Evolutionary conservation across 441 rosid genomes (phyloP), one percentile per base, ranked within the genome.

Genomic region (Jatropha podagrica): DNA sequence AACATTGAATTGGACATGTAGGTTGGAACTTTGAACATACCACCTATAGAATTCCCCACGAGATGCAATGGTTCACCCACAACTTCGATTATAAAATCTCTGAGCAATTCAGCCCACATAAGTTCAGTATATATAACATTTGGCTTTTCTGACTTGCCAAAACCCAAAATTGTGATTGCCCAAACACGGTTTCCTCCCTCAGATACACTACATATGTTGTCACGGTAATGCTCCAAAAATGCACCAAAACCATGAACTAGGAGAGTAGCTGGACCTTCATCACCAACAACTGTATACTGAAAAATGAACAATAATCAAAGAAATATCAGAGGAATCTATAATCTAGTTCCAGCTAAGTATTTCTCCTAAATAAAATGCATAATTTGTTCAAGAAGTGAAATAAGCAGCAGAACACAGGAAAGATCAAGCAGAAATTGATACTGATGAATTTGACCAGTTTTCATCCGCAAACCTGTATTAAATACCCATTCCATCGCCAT

Each of bases 171-270:
- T 70, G 94, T 91, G 73, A 95, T 79, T 65, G 96, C 93, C 97
- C 97, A 95, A 38, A 91, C 89, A 59, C 86, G 83, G 67, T 90
- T 87, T 75, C 88, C 89, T 17, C 79, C 75, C 65, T 88, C 80
- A 65, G 91, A 88, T 54, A 95, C 81, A 65, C 64, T 81, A 70
- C 49, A 67, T 70, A 90, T 78, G 68, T 95, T 92, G 79, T 91
- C 94, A 3, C 97, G 93, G 78, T 87, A 95, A 77, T 95, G 97
- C 87, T 93, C 96, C 68, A 89, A 76, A 82, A 93, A 95, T 61
- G 97, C 97, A 78, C 97, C 99, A 88, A 95, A 95, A 70, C 99
- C 97, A 84, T 95, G 97, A 76, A 95, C 97, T 56, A 95, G 92
- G 71, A 95, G 90, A 79, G 81, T 79, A 7, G 95, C 86, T 75